These are phyloP conservation scores for Physcomitrellopsis africana DNA, from an alignment of 225 moss, liverwort and hornwort genomes.

Conservation along the genomic window DNA sequence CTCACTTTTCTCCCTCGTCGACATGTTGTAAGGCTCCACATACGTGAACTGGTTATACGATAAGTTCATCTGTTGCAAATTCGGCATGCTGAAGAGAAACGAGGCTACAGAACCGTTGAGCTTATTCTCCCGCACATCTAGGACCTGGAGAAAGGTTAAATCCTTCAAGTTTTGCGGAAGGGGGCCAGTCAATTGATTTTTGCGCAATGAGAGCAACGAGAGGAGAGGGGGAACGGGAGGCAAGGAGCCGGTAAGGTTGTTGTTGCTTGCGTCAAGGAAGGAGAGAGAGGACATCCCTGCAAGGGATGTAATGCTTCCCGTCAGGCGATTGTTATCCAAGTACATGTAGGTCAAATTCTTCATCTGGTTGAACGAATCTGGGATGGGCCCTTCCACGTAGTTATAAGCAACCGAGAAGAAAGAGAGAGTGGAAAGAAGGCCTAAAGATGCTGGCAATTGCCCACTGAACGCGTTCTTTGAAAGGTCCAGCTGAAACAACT, in stretches of 20 bases:
- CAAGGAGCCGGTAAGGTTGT: slow-evolving; percentile 43
- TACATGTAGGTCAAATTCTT: slow-evolving; percentile 46
- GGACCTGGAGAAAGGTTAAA: slow-evolving; percentile 47
- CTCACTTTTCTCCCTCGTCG: slow-evolving; percentile 36
- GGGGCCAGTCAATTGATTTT: slow-evolving; percentile 49
- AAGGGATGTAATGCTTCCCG: slow-evolving; percentile 39
- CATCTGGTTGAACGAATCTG: slow-evolving; percentile 36
- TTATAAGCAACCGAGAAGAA: slow-evolving; percentile 47
- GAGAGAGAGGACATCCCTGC: slow-evolving; percentile 37
- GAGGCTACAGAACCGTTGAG: slow-evolving; percentile 39
- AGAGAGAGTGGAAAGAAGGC: slow-evolving; percentile 36
- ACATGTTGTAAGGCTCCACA: slow-evolving; percentile 31
- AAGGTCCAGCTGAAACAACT: slow-evolving; percentile 49
- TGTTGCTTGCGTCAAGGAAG: slow-evolving; percentile 54
- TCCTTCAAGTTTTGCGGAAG: slow-evolving; percentile 50
- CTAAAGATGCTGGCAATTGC: slow-evolving; percentile 40
- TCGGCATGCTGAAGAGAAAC: slow-evolving; percentile 46
- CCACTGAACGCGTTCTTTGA: slow-evolving; percentile 51
- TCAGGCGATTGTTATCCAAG: slow-evolving; percentile 48
- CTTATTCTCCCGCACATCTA: slow-evolving; percentile 50
- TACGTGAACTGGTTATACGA: slow-evolving; percentile 49
- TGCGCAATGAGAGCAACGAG: slow-evolving; percentile 37
- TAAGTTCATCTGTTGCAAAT: slow-evolving; percentile 54
- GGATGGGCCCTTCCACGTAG: slow-evolving; percentile 45
- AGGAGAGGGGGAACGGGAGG: slow-evolving; percentile 34